phyloP scores from a whole-genome alignment of 2,329 filamentous ascomycete genomes.

The Lachnellula suecica region DNA sequence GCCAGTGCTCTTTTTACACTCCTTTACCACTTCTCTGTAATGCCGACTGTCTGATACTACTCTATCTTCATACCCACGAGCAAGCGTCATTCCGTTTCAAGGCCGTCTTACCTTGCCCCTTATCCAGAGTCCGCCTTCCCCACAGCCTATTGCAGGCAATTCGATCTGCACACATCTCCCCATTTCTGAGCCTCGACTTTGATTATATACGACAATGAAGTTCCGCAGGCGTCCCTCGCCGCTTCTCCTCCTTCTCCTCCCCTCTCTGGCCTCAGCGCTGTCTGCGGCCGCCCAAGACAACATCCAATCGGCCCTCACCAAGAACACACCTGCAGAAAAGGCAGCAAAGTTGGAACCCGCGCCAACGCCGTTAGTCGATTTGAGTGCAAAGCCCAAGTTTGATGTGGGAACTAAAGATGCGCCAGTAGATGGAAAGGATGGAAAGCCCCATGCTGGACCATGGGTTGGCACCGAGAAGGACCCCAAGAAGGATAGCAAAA shows the following conservation, averaged over 20 bases:
- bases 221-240: conserved; percentile 53
- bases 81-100: background rate
- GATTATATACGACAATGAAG: conserved; percentile 49
- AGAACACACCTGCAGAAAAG: conserved; percentile 20
- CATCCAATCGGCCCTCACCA: conserved; percentile 20
- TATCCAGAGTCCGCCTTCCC: background rate
- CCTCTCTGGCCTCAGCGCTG: conserved; percentile 49
- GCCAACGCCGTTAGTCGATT: conserved; percentile 21
- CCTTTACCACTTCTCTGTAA: background rate
- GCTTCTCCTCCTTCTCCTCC: conserved; percentile 60
- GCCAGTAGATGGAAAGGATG: conserved; percentile 89
- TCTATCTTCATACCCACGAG: no score
- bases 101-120: background rate
- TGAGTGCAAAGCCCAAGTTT: conserved; percentile 33
- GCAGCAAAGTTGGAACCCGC: conserved; percentile 14
- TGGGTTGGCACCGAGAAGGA: conserved; percentile 63
- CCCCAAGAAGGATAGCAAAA: conserved; percentile 45
- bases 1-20: no score
- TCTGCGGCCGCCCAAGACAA: conserved; percentile 27
- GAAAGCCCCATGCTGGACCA: conserved; percentile 88
- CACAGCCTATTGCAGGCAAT: conserved; percentile 1
- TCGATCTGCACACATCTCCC: conserved; percentile 1
- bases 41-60: background rate
- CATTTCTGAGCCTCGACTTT: background rate
- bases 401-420: conserved; percentile 69